phyloP scores from a whole-genome alignment of 495 filamentous ascomycete genomes.

The Filosporella fistucella region DNA sequence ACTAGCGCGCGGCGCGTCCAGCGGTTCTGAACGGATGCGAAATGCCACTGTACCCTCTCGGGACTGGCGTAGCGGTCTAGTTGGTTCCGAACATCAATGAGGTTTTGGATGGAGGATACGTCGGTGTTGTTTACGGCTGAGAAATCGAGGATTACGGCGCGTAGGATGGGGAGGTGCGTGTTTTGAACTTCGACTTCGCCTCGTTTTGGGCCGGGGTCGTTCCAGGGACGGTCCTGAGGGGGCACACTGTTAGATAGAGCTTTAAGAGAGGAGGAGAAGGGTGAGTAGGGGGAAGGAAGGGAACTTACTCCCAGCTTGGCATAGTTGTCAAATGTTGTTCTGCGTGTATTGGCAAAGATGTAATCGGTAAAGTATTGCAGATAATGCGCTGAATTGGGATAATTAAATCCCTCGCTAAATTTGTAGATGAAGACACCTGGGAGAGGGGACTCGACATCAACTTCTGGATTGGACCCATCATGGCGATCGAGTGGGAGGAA shows the following conservation, averaged over 20 bases:
- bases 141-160: constrained; percentile 93
- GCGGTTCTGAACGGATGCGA: constrained; percentile 90
- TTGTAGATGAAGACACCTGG: constrained; percentile 97
- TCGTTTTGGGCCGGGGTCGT: constrained; percentile 77
- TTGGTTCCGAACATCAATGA: constrained; percentile 97
- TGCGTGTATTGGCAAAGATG: constrained; percentile 73
- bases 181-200: constrained; percentile 44
- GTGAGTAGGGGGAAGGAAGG: no score
- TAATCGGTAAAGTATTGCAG: constrained; percentile 71
- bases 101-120: constrained; percentile 86
- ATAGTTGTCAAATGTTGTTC: constrained; percentile 64
- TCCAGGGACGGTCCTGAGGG: constrained; percentile 96
- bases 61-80: constrained; percentile 84
- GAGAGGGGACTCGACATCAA: constrained; percentile 75
- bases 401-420: constrained; percentile 95
- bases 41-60: constrained; percentile 89
- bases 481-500: constrained; percentile 86
- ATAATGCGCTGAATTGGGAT: constrained; percentile 90
- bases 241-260: no score
- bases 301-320: constrained; percentile 60
- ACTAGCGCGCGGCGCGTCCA: constrained; percentile 96
- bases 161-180: constrained; percentile 66
- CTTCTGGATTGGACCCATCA: constrained; percentile 86
- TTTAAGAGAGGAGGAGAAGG: no score
- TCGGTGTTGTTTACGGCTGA: constrained; percentile 95